Evolutionary conservation across 2,329 filamentous ascomycete genomes (phyloP).

Genomic region (Rhynchosporium agropyri): DNA sequence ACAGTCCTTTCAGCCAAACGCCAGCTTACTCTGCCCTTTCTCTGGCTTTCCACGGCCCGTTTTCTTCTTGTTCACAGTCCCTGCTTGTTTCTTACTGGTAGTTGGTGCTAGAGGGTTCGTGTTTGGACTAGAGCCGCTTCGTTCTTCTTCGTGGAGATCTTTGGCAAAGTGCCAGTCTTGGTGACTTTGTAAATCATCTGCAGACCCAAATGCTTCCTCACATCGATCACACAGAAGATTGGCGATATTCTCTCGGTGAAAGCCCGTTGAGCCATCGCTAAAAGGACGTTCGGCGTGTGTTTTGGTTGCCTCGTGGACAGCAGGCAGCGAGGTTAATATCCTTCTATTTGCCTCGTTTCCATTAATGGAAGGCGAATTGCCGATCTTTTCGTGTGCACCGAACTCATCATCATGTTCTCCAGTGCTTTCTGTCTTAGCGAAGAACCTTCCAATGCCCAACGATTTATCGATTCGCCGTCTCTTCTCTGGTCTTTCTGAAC

Average conservation of each 20-base stretch:
- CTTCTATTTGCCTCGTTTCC: constrained; percentile 23
- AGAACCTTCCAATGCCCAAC: constrained; percentile 40
- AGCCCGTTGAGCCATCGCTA: constrained; percentile 35
- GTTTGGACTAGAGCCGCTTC: constrained; percentile 19
- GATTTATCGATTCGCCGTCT: constrained; percentile 37
- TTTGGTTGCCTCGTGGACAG: constrained; percentile 40
- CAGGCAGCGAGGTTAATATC: constrained; percentile 25
- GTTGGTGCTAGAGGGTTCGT: constrained; percentile 25
- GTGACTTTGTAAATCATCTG: constrained; percentile 71
- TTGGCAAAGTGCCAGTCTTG: constrained; percentile 94
- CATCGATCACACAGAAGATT: constrained; percentile 65
- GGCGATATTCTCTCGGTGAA: constrained; percentile 44
- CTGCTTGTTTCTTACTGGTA: constrained; percentile 40
- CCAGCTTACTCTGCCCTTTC: constrained; percentile 62
- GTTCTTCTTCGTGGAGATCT: constrained; percentile 66
- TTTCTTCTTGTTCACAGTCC: constrained; percentile 40
- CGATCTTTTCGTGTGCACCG: constrained; percentile 34
- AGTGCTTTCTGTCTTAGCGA: constrained; percentile 36
- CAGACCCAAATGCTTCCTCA: constrained; percentile 57
- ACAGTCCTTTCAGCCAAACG: constrained; percentile 48
- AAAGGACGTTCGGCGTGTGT: constrained; percentile 27
- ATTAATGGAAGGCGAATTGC: constrained; percentile 26
- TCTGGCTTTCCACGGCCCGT: constrained; percentile 44
- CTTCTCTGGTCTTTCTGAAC: constrained; percentile 39
- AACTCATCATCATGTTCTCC: constrained; percentile 40